Conservation (phyloP, 495 filamentous ascomycete species). For the Tuber brumale region DNA sequence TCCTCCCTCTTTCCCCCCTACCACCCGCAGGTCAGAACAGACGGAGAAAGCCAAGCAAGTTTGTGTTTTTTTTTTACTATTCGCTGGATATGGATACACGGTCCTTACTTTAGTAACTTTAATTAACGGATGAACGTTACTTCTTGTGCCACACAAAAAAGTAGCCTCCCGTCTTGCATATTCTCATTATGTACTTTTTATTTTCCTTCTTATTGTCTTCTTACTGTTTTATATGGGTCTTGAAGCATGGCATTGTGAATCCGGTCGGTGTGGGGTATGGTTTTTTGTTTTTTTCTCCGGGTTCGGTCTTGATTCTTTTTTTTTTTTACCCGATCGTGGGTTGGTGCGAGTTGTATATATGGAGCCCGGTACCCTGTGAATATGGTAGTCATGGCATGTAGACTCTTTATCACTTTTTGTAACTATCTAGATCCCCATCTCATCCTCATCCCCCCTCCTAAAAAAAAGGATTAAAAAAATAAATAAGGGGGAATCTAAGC, state of each 20-base stretch:
- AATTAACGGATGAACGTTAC: constrained; percentile 3
- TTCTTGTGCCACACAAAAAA: background rate
- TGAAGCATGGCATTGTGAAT: background rate
- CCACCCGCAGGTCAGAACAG: background rate
- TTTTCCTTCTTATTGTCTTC: background rate
- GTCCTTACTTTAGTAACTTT: background rate
- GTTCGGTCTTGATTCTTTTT: background rate
- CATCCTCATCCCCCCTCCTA: background rate
- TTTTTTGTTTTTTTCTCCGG: background rate
- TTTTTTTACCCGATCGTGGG: background rate
- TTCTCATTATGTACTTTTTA: background rate
- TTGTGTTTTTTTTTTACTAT: background rate
- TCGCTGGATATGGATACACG: background rate
- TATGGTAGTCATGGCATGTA: background rate
- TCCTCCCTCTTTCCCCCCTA: background rate
- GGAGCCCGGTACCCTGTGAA: background rate
- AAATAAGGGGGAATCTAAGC: background rate
- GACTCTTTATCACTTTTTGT: background rate
- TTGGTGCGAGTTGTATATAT: background rate
- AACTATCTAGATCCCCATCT: background rate
- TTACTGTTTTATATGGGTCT: background rate
- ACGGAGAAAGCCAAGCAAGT: background rate
- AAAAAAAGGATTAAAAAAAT: background rate
- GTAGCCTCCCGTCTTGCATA: background rate
- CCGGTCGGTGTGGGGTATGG: background rate